Conservation (phyloP, 805 yeast genomes). For the Metschnikowia gelsemii region DNA sequence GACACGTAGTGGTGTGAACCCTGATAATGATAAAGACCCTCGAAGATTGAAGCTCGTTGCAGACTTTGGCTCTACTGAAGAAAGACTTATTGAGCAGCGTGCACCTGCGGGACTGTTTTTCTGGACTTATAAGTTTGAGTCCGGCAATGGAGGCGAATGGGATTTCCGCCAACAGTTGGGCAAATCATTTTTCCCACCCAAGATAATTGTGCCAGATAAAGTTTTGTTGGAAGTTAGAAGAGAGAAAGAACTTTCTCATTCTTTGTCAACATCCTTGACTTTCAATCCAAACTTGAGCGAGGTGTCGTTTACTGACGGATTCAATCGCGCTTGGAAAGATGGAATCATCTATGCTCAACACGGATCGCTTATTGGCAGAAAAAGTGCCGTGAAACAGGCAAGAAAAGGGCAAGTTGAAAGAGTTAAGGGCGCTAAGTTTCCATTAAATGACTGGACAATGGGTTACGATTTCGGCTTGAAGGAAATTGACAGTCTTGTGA, state of each 20-base stretch:
- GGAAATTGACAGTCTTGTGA: conserved; percentile 28
- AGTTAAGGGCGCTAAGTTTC: conserved; percentile 52
- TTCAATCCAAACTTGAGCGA: conserved; percentile 67
- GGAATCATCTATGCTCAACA: conserved; percentile 60
- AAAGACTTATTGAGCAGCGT: conserved; percentile 45
- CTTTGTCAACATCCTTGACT: too few relatives aligned
- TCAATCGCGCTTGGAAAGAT: conserved; percentile 73
- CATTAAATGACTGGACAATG: conserved; percentile 85
- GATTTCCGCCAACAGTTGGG: conserved; percentile 78
- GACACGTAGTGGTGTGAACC: conserved; percentile 46
- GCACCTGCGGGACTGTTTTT: conserved; percentile 69
- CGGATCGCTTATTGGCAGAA: conserved; percentile 73
- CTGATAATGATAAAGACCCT: conserved; percentile 24
- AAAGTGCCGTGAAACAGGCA: conserved; percentile 51
- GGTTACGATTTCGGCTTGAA: conserved; percentile 69
- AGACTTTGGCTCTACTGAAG: conserved; percentile 59
- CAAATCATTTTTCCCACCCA: conserved; percentile 26
- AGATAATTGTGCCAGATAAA: conserved; percentile 38
- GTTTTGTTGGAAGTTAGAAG: conserved; percentile 40
- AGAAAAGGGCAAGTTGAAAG: conserved; percentile 61
- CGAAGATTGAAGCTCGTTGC: conserved; percentile 53
- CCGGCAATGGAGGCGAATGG: conserved; percentile 97
- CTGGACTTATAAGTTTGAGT: conserved; percentile 86
- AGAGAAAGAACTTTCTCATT: conserved; percentile 31
- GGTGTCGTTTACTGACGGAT: conserved; percentile 78